Conservation (phyloP, 345 rosid genomes). For the Eucalyptus cloeziana region DNA sequence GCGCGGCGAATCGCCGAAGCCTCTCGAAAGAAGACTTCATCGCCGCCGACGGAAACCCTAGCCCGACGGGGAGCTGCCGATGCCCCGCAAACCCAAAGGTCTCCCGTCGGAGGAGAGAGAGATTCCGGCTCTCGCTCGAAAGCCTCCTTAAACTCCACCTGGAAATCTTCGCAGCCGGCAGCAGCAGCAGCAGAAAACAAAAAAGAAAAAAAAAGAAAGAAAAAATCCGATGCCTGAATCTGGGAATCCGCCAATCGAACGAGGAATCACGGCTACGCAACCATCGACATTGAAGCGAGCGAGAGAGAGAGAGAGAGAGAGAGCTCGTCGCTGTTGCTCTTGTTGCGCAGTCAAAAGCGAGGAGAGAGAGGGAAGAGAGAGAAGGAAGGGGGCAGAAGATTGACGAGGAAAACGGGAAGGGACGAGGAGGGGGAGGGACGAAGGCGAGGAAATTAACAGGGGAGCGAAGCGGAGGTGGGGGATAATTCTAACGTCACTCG, state of each 20-base stretch:
- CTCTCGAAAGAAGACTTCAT: slow-evolving; percentile 75
- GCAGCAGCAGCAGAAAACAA: background rate
- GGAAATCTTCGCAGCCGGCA: background rate
- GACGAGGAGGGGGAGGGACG: background rate
- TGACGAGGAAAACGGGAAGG: background rate
- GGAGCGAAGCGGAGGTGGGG: background rate
- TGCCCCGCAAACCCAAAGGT: background rate
- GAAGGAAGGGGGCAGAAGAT: background rate
- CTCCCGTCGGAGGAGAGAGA: background rate
- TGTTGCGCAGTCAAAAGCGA: background rate
- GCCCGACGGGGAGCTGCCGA: background rate
- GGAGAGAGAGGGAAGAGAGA: background rate
- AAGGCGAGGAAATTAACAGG: background rate
- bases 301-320: background rate
- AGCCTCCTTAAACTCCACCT: background rate
- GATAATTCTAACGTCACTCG: background rate
- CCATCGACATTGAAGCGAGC: background rate
- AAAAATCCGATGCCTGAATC: background rate
- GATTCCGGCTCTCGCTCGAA: background rate
- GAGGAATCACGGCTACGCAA: background rate
- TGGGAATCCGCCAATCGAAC: background rate
- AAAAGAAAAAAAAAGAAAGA: background rate
- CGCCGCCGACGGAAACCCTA: slow-evolving; percentile 6
- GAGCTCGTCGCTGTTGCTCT: background rate
- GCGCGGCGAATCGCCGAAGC: slow-evolving; percentile 61